These are phyloP conservation scores for Trichoderma gracile DNA, from an alignment of 2,329 filamentous ascomycete species.

Conservation along the genomic window DNA sequence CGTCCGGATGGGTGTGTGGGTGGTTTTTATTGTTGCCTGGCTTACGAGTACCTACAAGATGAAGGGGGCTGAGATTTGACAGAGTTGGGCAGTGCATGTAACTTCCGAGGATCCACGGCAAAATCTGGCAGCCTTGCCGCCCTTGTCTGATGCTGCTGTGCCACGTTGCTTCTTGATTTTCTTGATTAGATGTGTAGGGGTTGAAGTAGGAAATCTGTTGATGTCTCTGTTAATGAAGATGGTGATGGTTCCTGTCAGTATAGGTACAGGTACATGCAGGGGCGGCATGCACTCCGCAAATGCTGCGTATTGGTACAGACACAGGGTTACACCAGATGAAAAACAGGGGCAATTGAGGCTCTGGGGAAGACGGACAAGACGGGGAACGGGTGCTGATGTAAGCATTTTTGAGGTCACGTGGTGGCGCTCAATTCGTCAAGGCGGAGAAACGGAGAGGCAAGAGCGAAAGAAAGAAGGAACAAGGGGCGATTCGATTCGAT, in stretches of 20 bases:
- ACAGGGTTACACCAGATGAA: too few relatives aligned
- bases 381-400: background rate
- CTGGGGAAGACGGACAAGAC: too few relatives aligned
- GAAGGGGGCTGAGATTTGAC: background rate
- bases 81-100: background rate
- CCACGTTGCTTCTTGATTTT: constrained; percentile 4
- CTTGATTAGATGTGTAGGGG: background rate
- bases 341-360: too few relatives aligned
- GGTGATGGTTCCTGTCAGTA: background rate
- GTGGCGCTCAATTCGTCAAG: background rate
- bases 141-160: background rate
- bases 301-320: background rate
- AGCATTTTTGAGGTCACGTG: background rate
- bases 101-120: background rate
- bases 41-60: background rate
- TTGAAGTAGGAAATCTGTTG: background rate
- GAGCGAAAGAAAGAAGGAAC: too few relatives aligned
- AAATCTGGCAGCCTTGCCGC: constrained; percentile 15
- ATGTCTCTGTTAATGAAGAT: background rate
- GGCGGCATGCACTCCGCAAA: background rate
- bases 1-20: background rate
- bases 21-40: constrained; percentile 4
- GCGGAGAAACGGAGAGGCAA: background rate
- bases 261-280: background rate
- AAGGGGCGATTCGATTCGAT: too few relatives aligned